Evolutionary conservation across 2,329 filamentous ascomycete genomes (phyloP).

Genomic region (Pseudocercospora vitis): DNA sequence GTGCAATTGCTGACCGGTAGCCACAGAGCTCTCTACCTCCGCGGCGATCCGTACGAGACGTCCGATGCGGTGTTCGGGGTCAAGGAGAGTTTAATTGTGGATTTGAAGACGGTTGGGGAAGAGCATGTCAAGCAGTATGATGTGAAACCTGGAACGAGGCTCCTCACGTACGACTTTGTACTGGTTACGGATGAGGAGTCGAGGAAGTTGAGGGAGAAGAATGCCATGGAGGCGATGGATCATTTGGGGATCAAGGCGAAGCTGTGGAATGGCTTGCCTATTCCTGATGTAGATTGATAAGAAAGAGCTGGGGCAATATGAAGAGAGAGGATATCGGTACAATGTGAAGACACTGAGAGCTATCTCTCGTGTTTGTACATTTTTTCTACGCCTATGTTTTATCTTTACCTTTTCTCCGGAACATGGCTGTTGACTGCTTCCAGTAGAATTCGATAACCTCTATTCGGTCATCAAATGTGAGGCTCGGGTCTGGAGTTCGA

Average conservation of each 20-base stretch:
- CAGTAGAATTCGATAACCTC: no score
- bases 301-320: not conserved
- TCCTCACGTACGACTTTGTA: conserved; percentile 68
- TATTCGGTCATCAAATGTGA: no score
- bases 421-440: no score
- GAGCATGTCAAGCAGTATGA: conserved; percentile 60
- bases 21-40: conserved; percentile 69
- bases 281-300: conserved; percentile 64
- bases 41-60: conserved; percentile 76
- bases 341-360: no score
- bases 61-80: conserved; percentile 86
- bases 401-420: no score
- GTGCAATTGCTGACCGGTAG: conserved; percentile 16
- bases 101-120: conserved; percentile 55
- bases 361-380: no score
- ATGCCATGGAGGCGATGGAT: conserved; percentile 66
- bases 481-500: no score
- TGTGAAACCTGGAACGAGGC: conserved; percentile 61
- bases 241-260: conserved; percentile 68
- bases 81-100: conserved; percentile 75
- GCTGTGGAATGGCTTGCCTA: conserved; percentile 72
- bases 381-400: no score
- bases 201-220: conserved; percentile 62
- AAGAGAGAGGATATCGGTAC: no score
- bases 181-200: conserved; percentile 72